Evolutionary conservation across 129 eudicot species (phyloP), one percentile per base, ranked within the genome.

Genomic region (Dittrichia graveolens): DNA sequence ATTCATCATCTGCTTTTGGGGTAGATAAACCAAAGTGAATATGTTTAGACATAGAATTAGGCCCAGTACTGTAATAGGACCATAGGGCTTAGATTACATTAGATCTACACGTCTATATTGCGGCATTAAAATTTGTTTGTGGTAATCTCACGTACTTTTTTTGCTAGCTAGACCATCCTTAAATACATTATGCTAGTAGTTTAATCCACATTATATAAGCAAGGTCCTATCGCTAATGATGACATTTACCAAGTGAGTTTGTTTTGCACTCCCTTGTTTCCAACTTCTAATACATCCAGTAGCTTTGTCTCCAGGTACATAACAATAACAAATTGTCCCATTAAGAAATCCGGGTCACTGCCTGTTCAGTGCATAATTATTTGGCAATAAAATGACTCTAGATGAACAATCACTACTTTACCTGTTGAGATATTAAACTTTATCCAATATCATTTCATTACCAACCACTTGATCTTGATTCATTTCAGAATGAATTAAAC

Each of bases 381-480:
- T 69, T 38, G 61, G 15, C 49, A 9, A 38, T 6, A 38, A 69
- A 53, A 69, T 50, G 4, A 53, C 39, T 68, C 74, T 37, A 50
- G 11, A 49, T 52, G 45, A 38, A 38, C 11, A 0, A 38, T 61
- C 24, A 61, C 45, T 45, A 38, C 39, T 35, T 15, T 37, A 38
- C 45, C 8, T 14, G 12, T 61, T 38, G 66, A 61, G 12, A 19
- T 61, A 5, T 24, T 24, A 24, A 61, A 12, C 46, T 60, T 37
- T 18, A 60, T 3, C 45, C 65, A 60, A 60, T 60, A 37, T 37
- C 46, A 60, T 13, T 37, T 24, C 31, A 24, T 24, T 24, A 60
- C 31, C 46, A 62, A 62, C 67, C 62, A 69, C 50, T 53, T 52
- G 16, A 69, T 41, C 48, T 11, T 70, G 37, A 70, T 53, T 37